phyloP scores from a whole-genome alignment of 169 alveolate species.

The Plasmodium chabaudi region DNA sequence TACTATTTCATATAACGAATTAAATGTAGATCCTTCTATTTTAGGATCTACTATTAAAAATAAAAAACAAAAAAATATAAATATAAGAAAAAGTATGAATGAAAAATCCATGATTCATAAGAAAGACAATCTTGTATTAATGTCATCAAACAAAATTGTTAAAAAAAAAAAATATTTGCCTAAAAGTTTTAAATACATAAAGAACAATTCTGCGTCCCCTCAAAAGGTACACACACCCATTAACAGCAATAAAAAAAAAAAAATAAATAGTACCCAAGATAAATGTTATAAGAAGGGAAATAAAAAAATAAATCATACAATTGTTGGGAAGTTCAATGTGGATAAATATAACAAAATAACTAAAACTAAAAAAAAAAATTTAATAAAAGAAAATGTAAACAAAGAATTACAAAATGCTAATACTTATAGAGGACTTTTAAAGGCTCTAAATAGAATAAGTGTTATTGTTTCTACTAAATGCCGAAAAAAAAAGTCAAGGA shows the following conservation, averaged over 20 bases:
- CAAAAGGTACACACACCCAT: neutral
- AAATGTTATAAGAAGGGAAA: neutral
- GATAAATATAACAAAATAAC: no score
- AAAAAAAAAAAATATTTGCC: neutral
- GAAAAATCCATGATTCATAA: no score
- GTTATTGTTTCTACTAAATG: slow-evolving; percentile 36
- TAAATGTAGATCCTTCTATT: no score
- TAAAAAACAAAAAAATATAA: neutral
- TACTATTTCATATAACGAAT: no score
- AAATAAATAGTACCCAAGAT: neutral
- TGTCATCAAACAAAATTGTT: neutral
- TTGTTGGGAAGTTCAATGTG: no score
- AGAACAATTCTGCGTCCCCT: neutral
- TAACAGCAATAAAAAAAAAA: neutral
- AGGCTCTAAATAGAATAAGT: slow-evolving; percentile 26
- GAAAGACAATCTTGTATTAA: no score
- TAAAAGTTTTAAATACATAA: neutral
- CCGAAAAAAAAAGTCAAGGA: slow-evolving; percentile 7
- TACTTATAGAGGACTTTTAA: slow-evolving; percentile 24
- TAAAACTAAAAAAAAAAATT: neutral
- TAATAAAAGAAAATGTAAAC: neutral
- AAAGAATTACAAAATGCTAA: slow-evolving; percentile 9
- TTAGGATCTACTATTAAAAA: neutral
- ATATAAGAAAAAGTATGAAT: no score
- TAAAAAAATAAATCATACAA: neutral